Evolutionary conservation across 768 basidiomycete genomes (phyloP).

Genomic region (Pulveroboletus sp.): DNA sequence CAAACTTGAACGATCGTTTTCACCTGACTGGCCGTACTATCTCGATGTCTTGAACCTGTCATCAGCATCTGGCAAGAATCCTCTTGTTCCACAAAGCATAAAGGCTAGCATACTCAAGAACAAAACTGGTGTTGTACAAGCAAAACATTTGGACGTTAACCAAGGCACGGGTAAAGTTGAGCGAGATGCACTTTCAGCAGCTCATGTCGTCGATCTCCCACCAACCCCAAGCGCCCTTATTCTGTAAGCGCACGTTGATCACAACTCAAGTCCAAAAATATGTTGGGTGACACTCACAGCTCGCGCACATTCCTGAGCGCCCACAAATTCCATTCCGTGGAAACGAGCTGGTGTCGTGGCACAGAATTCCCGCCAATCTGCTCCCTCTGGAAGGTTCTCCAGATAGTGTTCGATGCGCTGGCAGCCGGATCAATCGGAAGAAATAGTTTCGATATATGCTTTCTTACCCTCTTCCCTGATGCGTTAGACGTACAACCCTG

Average conservation of each 20-base stretch:
- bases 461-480: slow-evolving; percentile 24
- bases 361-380: slow-evolving; percentile 31
- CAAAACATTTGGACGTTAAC: too few relatives aligned
- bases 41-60: too few relatives aligned
- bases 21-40: too few relatives aligned
- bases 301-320: slow-evolving; percentile 17
- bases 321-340: slow-evolving; percentile 21
- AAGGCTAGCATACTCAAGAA: too few relatives aligned
- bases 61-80: too few relatives aligned
- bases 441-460: background rate
- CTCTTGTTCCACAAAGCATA: too few relatives aligned
- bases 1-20: too few relatives aligned
- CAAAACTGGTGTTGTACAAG: too few relatives aligned
- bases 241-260: background rate
- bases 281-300: background rate
- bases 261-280: background rate
- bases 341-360: slow-evolving; percentile 31
- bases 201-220: background rate
- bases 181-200: background rate
- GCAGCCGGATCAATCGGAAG: background rate
- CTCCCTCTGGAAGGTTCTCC: slow-evolving; percentile 26
- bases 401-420: slow-evolving; percentile 31
- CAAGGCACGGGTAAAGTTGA: too few relatives aligned
- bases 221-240: background rate
- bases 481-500: slow-evolving; percentile 21